Conservation (phyloP, 108 stramenopile species). For the Discostella pseudostelligera region DNA sequence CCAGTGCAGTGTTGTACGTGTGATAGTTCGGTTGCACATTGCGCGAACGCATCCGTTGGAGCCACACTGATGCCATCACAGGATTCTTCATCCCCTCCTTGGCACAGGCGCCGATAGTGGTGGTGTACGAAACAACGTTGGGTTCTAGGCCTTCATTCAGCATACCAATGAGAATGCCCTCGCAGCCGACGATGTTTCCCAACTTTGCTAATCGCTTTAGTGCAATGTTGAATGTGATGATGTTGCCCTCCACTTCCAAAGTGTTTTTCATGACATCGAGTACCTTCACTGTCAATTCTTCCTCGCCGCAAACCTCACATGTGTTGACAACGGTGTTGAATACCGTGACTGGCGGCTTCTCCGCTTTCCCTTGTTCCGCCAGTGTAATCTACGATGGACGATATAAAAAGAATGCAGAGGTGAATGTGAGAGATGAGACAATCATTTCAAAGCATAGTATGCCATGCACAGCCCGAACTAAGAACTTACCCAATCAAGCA, state of each 20-base stretch:
- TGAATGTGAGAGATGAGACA: conserved; percentile 1
- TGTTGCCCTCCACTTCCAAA: conserved; percentile 83
- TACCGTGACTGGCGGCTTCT: conserved; percentile 73
- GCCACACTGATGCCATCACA: conserved; percentile 69
- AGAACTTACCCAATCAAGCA: conserved; percentile 85
- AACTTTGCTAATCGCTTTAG: conserved; percentile 84
- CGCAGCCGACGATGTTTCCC: conserved; percentile 69
- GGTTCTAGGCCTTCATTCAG: conserved; percentile 78
- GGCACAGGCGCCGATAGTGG: conserved; percentile 82
- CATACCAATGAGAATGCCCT: conserved; percentile 89
- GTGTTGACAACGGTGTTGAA: conserved; percentile 89
- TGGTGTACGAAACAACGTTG: conserved; percentile 87
- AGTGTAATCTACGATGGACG: conserved; percentile 48
- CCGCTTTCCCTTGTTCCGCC: conserved; percentile 61
- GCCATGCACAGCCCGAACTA: not conserved
- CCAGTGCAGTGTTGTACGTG: conserved; percentile 85
- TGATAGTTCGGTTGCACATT: conserved; percentile 75
- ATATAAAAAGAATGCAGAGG: not conserved
- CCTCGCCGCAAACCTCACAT: conserved; percentile 88
- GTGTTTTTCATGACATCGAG: conserved; percentile 82
- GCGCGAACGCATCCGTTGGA: conserved; percentile 80
- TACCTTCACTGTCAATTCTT: conserved; percentile 78
- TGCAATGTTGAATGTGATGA: conserved; percentile 90
- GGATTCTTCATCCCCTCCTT: conserved; percentile 61
- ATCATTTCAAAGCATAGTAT: no score